Evolutionary conservation across 2,329 filamentous ascomycete species (phyloP).

Genomic region (Sarocladium brachiariae): DNA sequence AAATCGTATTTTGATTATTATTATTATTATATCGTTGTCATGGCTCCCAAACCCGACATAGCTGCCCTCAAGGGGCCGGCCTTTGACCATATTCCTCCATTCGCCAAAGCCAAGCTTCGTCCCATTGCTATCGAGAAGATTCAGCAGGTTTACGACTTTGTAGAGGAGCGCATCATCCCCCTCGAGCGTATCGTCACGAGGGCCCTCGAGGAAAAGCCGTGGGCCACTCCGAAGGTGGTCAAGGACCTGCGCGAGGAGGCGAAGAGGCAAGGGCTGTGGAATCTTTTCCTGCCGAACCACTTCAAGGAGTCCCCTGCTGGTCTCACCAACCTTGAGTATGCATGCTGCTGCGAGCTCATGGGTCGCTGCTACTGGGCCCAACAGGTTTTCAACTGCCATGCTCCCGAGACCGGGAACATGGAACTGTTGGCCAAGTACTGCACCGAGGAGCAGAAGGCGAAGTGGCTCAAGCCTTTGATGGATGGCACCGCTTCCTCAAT

Average conservation of each 20-base stretch:
- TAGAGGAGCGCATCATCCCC: constrained; percentile 83
- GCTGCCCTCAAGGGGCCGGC: constrained; percentile 16
- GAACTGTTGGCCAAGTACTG: constrained; percentile 83
- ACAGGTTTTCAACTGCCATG: constrained; percentile 76
- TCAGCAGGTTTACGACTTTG: constrained; percentile 81
- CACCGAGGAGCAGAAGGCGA: constrained; percentile 68
- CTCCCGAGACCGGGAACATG: constrained; percentile 87
- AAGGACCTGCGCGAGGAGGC: constrained; percentile 79
- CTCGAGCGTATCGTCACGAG: constrained; percentile 61
- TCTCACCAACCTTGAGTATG: constrained; percentile 87
- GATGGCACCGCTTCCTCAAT: constrained; percentile 75
- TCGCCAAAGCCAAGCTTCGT: constrained; percentile 20
- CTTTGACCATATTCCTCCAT: constrained; percentile 21
- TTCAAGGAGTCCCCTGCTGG: constrained; percentile 85
- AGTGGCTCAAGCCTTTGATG: constrained; percentile 71
- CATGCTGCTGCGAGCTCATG: constrained; percentile 85
- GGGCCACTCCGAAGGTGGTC: constrained; percentile 31
- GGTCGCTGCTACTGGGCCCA: constrained; percentile 73
- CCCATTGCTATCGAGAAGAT: constrained; percentile 63
- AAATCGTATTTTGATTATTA: background rate
- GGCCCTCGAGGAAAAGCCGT: constrained; percentile 5
- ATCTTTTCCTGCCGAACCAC: constrained; percentile 87
- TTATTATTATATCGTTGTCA: background rate
- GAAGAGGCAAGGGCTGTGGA: constrained; percentile 75
- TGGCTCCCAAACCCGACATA: constrained; percentile 1